These are phyloP conservation scores for Stachybotrys chlorohalonatus DNA, from an alignment of 2,329 filamentous ascomycete species.

Conservation along the genomic window DNA sequence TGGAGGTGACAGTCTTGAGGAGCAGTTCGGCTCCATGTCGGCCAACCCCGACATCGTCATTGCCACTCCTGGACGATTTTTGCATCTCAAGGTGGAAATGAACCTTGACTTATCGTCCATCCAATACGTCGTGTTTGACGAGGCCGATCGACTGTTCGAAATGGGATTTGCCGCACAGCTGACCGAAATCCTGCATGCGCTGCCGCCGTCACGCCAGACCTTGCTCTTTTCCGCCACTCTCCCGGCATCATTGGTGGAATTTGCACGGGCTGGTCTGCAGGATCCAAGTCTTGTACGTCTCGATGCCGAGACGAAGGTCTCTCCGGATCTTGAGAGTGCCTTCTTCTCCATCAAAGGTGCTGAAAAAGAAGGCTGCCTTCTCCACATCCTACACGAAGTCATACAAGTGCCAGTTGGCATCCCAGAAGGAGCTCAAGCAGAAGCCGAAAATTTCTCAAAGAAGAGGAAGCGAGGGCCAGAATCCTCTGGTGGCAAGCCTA, in stretches of 20 bases:
- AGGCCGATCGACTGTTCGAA: constrained; percentile 93
- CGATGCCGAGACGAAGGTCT: constrained; percentile 92
- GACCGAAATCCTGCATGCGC: constrained; percentile 81
- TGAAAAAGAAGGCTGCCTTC: constrained; percentile 86
- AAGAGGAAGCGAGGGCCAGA: constrained; percentile 61
- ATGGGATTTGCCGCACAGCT: constrained; percentile 96
- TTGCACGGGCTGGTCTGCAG: constrained; percentile 85
- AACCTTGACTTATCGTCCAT: constrained; percentile 81
- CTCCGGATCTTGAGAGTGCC: constrained; percentile 87
- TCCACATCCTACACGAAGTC: constrained; percentile 83
- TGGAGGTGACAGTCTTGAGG: constrained; percentile 90
- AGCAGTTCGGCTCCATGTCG: constrained; percentile 89
- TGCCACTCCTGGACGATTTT: constrained; percentile 88
- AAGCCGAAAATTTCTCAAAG: constrained; percentile 42
- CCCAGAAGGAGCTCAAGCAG: constrained; percentile 43
- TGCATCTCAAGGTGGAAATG: constrained; percentile 98
- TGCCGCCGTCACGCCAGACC: constrained; percentile 80
- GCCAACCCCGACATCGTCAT: constrained; percentile 96
- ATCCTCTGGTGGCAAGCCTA: constrained; percentile 56
- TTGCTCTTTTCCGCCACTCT: constrained; percentile 92
- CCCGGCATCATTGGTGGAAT: constrained; percentile 90
- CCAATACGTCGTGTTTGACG: constrained; percentile 92
- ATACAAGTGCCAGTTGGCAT: constrained; percentile 76
- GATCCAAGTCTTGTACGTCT: constrained; percentile 85
- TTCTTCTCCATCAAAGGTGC: constrained; percentile 90